These are phyloP conservation scores for Astrocystis sublimbata DNA, from an alignment of 495 filamentous ascomycete genomes.

Conservation along the genomic window DNA sequence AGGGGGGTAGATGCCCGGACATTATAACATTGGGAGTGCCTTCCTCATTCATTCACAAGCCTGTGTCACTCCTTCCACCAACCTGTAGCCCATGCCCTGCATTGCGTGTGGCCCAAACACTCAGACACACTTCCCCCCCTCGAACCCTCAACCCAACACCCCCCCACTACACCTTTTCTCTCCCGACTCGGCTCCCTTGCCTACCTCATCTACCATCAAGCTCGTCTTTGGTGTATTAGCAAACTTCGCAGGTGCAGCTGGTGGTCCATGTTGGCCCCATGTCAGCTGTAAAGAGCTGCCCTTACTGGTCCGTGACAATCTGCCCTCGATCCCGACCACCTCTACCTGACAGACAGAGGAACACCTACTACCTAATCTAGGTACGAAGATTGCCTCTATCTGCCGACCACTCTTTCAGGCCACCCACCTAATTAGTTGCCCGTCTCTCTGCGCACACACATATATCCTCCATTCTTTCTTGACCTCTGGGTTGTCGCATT, in stretches of 20 bases:
- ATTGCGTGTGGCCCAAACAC: constrained; percentile 8
- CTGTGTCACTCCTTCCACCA: background rate
- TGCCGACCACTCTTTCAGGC: background rate
- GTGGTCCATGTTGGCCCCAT: background rate
- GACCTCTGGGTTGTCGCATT: background rate
- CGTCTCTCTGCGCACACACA: background rate
- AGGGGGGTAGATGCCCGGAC: background rate
- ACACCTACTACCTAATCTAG: background rate
- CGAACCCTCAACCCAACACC: background rate
- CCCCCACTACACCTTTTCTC: background rate
- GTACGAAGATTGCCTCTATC: background rate
- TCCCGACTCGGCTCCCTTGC: background rate
- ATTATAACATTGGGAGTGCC: background rate
- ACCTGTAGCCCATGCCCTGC: background rate
- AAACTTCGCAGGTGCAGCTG: constrained; percentile 3
- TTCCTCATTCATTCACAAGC: constrained; percentile 3
- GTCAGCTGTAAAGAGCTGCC: background rate
- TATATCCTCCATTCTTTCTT: background rate
- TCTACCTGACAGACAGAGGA: background rate
- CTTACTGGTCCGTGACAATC: constrained; percentile 8
- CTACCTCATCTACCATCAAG: background rate
- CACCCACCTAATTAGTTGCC: background rate
- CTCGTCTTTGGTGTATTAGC: background rate
- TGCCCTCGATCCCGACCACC: constrained; percentile 1
- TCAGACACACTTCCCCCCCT: background rate